Percentiles rank a stretch among this genome's conserved stretches.
Evolutionary conservation across 371 early-diverging fungal species (phyloP).

Genomic region (Mucor velutinosus): DNA sequence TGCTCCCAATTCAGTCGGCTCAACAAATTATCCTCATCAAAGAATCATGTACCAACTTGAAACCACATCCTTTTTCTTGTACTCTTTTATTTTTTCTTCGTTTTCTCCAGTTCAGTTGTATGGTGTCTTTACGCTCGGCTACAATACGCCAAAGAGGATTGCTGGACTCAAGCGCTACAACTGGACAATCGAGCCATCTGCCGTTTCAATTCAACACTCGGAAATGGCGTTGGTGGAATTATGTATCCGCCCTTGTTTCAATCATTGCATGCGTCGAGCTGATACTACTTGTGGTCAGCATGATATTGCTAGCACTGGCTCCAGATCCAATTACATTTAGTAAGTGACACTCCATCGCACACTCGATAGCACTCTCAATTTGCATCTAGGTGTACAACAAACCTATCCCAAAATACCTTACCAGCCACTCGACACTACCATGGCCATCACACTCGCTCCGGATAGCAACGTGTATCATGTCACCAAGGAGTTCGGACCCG

Average conservation of each 20-base stretch:
- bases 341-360: background rate
- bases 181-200: background rate
- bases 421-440: slow-evolving; percentile 46
- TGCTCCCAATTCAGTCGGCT: background rate
- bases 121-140: background rate
- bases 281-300: slow-evolving; percentile 7
- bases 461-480: slow-evolving; percentile 57
- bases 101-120: background rate
- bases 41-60: background rate
- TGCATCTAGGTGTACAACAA: background rate
- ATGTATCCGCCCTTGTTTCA: background rate
- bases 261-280: slow-evolving; percentile 6
- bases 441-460: slow-evolving; percentile 20
- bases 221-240: slow-evolving; percentile 26
- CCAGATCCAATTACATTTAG: slow-evolving; percentile 20
- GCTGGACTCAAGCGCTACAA: background rate
- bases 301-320: background rate
- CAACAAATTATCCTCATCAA: background rate
- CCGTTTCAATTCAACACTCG: slow-evolving; percentile 5
- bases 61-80: background rate
- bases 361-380: background rate
- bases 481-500: slow-evolving; percentile 67
- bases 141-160: slow-evolving; percentile 7
- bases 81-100: background rate
- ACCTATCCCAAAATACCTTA: slow-evolving; percentile 50